Percentiles rank a stretch among this genome's conserved stretches.
Evolutionary conservation across 805 yeast species (phyloP).

Genomic region (Candida corydali): DNA sequence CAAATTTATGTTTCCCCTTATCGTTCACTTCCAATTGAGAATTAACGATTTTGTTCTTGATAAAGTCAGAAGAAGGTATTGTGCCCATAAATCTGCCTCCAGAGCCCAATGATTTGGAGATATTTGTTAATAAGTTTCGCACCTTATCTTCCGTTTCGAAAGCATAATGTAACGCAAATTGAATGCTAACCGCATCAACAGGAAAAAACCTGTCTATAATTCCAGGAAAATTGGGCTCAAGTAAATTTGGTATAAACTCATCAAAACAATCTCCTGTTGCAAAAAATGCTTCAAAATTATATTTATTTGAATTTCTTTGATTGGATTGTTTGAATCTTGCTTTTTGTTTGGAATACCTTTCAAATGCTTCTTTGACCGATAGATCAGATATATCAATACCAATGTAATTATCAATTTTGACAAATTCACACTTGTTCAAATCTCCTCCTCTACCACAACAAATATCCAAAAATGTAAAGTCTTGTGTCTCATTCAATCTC

Average conservation of each 20-base stretch:
- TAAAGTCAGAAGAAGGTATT: conserved; percentile 86
- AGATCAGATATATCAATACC: conserved; percentile 92
- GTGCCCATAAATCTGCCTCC: conserved; percentile 95
- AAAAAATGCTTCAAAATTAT: conserved; percentile 74
- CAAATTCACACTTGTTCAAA: conserved; percentile 79
- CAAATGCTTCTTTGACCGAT: conserved; percentile 78
- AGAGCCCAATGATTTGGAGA: conserved; percentile 65
- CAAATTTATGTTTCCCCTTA: conserved; percentile 53
- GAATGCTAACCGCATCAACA: conserved; percentile 84
- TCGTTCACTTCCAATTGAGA: conserved; percentile 28
- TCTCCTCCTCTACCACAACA: conserved; percentile 99
- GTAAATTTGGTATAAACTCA: conserved; percentile 59
- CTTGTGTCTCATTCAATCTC: conserved; percentile 30
- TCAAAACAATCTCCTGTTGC: conserved; percentile 93
- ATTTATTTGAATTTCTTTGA: conserved; percentile 37
- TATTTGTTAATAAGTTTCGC: conserved; percentile 66
- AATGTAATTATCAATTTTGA: conserved; percentile 68
- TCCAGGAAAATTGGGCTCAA: conserved; percentile 59
- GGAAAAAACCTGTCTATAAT: conserved; percentile 63
- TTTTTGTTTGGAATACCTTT: conserved; percentile 58
- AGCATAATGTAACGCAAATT: conserved; percentile 93
- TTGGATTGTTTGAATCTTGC: conserved; percentile 33
- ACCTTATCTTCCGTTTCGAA: conserved; percentile 83
- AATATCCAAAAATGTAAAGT: conserved; percentile 62
- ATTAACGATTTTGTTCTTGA: conserved; percentile 56